These are phyloP conservation scores for Aspergillus pseudotamarii DNA, from an alignment of 2,329 filamentous ascomycete species.

Conservation along the genomic window DNA sequence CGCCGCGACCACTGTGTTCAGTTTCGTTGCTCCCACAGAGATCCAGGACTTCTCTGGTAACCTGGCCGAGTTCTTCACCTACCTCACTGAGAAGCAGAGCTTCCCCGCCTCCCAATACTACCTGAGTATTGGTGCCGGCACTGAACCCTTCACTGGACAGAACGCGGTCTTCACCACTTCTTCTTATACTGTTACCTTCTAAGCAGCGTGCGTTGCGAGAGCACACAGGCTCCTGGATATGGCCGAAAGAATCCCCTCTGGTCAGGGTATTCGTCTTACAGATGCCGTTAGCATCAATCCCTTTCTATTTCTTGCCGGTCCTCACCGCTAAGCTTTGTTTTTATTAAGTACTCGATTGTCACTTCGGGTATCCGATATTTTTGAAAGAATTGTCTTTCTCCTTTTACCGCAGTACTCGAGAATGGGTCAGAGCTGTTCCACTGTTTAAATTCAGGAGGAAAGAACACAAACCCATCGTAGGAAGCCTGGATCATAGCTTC, in stretches of 20 bases:
- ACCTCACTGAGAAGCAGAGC: slow-evolving; percentile 53
- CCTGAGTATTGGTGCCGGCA: slow-evolving; percentile 55
- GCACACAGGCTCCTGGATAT: not conserved
- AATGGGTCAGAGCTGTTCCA: not conserved
- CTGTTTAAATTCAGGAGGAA: not conserved
- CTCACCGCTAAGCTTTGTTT: not conserved
- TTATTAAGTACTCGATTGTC: not conserved
- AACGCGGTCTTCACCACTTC: slow-evolving; percentile 50
- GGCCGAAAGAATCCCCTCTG: not conserved
- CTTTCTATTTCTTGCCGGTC: not conserved
- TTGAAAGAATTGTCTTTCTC: not conserved
- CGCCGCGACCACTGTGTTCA: slow-evolving; percentile 56
- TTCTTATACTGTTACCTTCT: slow-evolving; percentile 36
- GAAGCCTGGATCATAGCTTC: rapidly evolving
- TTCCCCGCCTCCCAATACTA: slow-evolving; percentile 53
- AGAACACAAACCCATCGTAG: rapidly evolving
- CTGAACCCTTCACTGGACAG: slow-evolving; percentile 57
- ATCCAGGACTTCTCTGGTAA: slow-evolving; percentile 57
- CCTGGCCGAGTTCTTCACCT: slow-evolving; percentile 57
- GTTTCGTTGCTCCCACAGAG: slow-evolving; percentile 52
- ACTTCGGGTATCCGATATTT: not conserved
- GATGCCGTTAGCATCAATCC: not conserved
- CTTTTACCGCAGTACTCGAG: not conserved
- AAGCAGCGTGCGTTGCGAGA: not conserved
- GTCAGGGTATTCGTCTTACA: not conserved